Percentiles rank a stretch among this genome's conserved stretches.
Conservation (phyloP, 768 basidiomycete species). For the Lentinula boryana region DNA sequence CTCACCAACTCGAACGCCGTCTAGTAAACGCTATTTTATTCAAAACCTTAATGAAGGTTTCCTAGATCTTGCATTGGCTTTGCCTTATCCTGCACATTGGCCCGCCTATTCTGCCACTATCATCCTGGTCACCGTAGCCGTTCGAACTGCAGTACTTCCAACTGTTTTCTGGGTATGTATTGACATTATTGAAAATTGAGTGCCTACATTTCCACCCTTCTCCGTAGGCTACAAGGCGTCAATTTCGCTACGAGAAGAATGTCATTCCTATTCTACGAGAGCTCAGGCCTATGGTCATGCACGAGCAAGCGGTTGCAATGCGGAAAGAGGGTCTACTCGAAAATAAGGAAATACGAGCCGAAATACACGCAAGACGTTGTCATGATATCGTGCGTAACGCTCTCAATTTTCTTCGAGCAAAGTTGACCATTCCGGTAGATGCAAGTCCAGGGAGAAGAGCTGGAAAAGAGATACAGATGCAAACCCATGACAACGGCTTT, state of each 20-base stretch:
- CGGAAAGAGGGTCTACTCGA: slow-evolving; percentile 46
- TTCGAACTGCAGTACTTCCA: slow-evolving; percentile 61
- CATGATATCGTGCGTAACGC: slow-evolving; percentile 37
- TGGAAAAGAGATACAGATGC: slow-evolving; percentile 57
- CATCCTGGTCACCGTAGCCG: slow-evolving; percentile 56
- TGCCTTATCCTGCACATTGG: slow-evolving; percentile 64
- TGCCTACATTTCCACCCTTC: slow-evolving; percentile 11
- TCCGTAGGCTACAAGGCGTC: slow-evolving; percentile 52
- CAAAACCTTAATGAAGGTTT: slow-evolving; percentile 56
- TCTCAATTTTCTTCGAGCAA: not conserved
- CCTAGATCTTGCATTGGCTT: slow-evolving; percentile 66
- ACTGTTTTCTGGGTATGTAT: slow-evolving; percentile 69
- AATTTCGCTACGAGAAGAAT: slow-evolving; percentile 53
- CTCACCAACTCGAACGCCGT: not conserved
- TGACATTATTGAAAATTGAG: not conserved
- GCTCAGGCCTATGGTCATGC: slow-evolving; percentile 33
- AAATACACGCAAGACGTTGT: slow-evolving; percentile 41
- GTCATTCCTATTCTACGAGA: slow-evolving; percentile 52
- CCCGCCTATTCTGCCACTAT: slow-evolving; percentile 75
- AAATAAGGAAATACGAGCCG: slow-evolving; percentile 44
- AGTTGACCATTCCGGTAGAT: not conserved
- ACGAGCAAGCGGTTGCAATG: slow-evolving; percentile 30
- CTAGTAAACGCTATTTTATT: slow-evolving; percentile 21
- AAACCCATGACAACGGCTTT: slow-evolving; percentile 50
- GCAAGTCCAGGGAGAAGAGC: slow-evolving; percentile 30